Evolutionary conservation across 129 eudicot species (phyloP).

Genomic region (Helichrysum umbraculigerum): DNA sequence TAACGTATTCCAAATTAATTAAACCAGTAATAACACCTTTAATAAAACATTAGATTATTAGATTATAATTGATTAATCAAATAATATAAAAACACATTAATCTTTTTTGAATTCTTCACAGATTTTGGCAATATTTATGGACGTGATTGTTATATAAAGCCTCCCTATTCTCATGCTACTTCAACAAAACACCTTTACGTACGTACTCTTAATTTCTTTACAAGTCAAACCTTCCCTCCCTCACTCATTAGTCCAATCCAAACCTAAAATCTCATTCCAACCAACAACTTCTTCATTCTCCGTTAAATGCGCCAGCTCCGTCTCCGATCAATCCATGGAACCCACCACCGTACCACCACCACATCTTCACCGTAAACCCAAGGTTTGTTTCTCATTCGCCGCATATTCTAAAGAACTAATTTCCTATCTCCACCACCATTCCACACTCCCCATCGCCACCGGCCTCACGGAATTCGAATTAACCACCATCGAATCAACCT

Average conservation of each 20-base stretch:
- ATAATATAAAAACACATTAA: too few relatives aligned
- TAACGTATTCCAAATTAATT: too few relatives aligned
- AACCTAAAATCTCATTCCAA: neutral
- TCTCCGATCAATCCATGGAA: conserved; percentile 14
- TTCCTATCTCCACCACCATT: conserved; percentile 43
- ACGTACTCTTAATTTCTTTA: conserved; percentile 1
- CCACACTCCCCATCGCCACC: conserved; percentile 44
- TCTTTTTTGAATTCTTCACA: conserved; percentile 11
- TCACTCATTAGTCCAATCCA: neutral
- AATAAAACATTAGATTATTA: too few relatives aligned
- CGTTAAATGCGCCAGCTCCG: conserved; percentile 19
- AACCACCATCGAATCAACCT: conserved; percentile 49
- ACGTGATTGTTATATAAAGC: conserved; percentile 13
- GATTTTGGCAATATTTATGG: conserved; percentile 7
- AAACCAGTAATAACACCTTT: too few relatives aligned
- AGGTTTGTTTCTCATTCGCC: conserved; percentile 82
- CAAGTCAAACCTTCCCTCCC: conserved; percentile 1
- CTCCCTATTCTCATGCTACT: conserved; percentile 27
- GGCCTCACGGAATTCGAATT: conserved; percentile 64
- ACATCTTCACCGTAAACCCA: conserved; percentile 19
- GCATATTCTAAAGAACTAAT: conserved; percentile 81
- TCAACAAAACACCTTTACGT: conserved; percentile 11
- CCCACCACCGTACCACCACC: conserved; percentile 16
- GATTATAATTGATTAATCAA: too few relatives aligned
- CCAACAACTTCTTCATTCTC: conserved; percentile 21